phyloP scores from a whole-genome alignment of 2,329 filamentous ascomycete species.

The Calonectria leucothoes region DNA sequence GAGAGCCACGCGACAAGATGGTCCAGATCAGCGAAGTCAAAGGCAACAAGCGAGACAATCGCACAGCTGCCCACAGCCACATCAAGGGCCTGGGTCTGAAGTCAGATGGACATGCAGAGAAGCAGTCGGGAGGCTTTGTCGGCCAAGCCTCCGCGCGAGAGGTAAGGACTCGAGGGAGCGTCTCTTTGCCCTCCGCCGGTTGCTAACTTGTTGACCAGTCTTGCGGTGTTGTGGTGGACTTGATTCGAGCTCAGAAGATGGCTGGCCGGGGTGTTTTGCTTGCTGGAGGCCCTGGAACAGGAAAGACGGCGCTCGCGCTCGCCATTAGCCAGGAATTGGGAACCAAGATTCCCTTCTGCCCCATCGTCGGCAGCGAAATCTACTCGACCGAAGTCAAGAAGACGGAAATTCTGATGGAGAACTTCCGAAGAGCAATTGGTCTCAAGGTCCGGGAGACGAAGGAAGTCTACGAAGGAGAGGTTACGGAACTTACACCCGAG shows the following conservation, averaged over 20 bases:
- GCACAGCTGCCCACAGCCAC: conserved; percentile 96
- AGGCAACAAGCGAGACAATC: conserved; percentile 92
- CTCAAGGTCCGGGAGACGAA: conserved; percentile 98
- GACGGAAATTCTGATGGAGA: conserved; percentile 99
- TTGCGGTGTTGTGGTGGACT: conserved; percentile 93
- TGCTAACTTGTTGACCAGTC: conserved; percentile 67
- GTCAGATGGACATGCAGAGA: conserved; percentile 86
- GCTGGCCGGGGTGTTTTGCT: conserved; percentile 92
- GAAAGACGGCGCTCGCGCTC: conserved; percentile 95
- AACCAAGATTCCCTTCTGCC: conserved; percentile 98
- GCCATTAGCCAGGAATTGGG: conserved; percentile 97
- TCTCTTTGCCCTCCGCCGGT: neutral
- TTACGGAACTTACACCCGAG: conserved; percentile 96
- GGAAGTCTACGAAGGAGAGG: conserved; percentile 98
- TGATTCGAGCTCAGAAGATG: conserved; percentile 98
- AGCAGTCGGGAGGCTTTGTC: conserved; percentile 84
- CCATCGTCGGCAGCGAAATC: conserved; percentile 97
- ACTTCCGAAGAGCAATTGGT: conserved; percentile 96
- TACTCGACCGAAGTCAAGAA: conserved; percentile 99
- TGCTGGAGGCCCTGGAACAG: conserved; percentile 93
- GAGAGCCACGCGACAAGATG: conserved; percentile 64
- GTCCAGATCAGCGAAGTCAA: conserved; percentile 95
- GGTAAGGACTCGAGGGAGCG: conserved; percentile 60
- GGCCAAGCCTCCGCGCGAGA: conserved; percentile 90
- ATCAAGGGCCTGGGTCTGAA: conserved; percentile 95